Evolutionary conservation across 1,284 basidiomycete genomes (phyloP).

Genomic region (Microbotryum intermedium): DNA sequence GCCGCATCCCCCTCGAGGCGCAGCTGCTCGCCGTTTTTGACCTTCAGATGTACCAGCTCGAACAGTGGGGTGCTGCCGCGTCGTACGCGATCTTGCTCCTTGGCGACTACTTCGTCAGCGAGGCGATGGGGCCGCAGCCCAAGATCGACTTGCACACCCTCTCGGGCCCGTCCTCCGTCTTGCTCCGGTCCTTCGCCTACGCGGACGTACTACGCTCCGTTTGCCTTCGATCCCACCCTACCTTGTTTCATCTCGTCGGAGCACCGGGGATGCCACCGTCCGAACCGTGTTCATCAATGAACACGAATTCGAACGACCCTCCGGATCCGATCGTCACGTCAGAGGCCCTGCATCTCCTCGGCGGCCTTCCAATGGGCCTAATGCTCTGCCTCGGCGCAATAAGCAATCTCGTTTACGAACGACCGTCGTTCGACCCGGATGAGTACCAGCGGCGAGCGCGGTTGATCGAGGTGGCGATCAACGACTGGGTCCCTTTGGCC

Average conservation of each 20-base stretch:
- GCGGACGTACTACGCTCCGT: conserved; percentile 7
- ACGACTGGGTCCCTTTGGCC: conserved; percentile 12
- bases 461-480: conserved; percentile 18
- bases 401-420: conserved; percentile 15
- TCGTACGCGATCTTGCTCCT: conserved; percentile 19
- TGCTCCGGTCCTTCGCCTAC: conserved; percentile 14
- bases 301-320: background rate
- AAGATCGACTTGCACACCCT: conserved; percentile 11
- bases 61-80: conserved; percentile 16
- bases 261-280: conserved; percentile 8
- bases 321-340: background rate
- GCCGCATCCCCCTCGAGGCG: conserved; percentile 23
- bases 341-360: conserved; percentile 11
- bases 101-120: conserved; percentile 17
- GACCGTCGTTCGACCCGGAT: conserved; percentile 11
- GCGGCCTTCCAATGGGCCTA: conserved; percentile 19
- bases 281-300: background rate
- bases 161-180: background rate
- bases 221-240: conserved; percentile 2
- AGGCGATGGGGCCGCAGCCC: conserved; percentile 14
- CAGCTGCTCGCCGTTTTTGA: conserved; percentile 21
- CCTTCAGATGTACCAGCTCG: conserved; percentile 20
- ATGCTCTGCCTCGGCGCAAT: conserved; percentile 24
- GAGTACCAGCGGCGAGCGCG: conserved; percentile 8
- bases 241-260: conserved; percentile 10